A percentile compares a stretch with the other conserved stretches of the same genome.
Evolutionary conservation across 306 rosid genomes (phyloP).

Genomic region (Arachis hypogaea): DNA sequence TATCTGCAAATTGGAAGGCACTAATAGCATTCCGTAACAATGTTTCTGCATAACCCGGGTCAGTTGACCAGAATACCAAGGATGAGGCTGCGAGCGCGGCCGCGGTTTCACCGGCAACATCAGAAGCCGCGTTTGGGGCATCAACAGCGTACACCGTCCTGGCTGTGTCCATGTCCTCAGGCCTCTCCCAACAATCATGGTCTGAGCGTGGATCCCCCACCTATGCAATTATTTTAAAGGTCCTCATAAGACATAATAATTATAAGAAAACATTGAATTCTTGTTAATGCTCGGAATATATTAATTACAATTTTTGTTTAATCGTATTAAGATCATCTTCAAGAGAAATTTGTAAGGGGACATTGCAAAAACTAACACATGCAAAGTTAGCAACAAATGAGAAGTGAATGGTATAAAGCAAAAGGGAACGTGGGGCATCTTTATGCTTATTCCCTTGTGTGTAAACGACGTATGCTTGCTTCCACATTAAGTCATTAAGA

Average conservation of each 20-base stretch:
- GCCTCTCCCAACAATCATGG: slow-evolving; percentile 92
- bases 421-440: neutral
- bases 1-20: slow-evolving; percentile 80
- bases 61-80: slow-evolving; percentile 71
- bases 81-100: slow-evolving; percentile 88
- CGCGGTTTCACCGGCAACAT: slow-evolving; percentile 85
- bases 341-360: too few species aligned
- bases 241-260: too few species aligned
- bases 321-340: too few species aligned
- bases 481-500: neutral
- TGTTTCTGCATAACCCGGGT: slow-evolving; percentile 70
- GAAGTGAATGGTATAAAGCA: neutral
- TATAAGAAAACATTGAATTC: too few species aligned
- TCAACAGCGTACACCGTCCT: slow-evolving; percentile 83
- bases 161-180: slow-evolving; percentile 91
- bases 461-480: neutral
- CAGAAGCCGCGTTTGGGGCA: slow-evolving; percentile 87
- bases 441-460: neutral
- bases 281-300: too few species aligned
- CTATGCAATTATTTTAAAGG: slow-evolving; percentile 37
- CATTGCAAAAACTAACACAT: neutral
- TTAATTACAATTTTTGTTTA: too few species aligned
- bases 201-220: slow-evolving; percentile 87
- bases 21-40: slow-evolving; percentile 66
- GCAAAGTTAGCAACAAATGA: neutral